Evolutionary conservation across 1,139 yeast species (phyloP).

Genomic region (Hansenula lynferdii): DNA sequence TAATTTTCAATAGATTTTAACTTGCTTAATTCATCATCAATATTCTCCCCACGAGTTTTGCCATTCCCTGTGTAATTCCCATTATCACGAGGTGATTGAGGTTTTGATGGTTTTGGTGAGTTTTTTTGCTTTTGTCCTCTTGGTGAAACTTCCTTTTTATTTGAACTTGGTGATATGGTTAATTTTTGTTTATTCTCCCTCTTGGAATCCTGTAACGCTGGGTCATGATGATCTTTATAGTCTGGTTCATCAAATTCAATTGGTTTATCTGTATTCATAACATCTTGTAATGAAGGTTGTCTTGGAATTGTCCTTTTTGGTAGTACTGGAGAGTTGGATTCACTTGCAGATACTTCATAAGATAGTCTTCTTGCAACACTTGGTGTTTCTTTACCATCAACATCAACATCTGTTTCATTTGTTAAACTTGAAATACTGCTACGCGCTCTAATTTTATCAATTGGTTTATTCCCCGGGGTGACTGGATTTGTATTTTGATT

Average conservation of each 20-base stretch:
- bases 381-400: constrained; percentile 34
- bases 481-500: not conserved
- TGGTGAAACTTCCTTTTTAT: too few species aligned
- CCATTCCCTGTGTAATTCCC: too few species aligned
- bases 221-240: constrained; percentile 1
- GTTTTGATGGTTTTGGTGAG: too few species aligned
- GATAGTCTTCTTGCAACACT: constrained; percentile 26
- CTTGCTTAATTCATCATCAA: constrained; percentile 23
- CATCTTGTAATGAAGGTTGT: constrained; percentile 12
- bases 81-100: too few species aligned
- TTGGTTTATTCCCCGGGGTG: constrained; percentile 3
- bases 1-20: constrained; percentile 16
- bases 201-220: not conserved
- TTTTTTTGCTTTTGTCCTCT: too few species aligned
- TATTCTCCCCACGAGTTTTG: not conserved
- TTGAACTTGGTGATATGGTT: too few species aligned
- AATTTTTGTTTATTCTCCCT: not conserved
- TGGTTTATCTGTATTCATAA: constrained; percentile 10
- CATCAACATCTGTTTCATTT: constrained; percentile 41
- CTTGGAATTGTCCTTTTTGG: constrained; percentile 16
- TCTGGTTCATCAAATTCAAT: constrained; percentile 10
- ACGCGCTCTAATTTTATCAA: constrained; percentile 23
- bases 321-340: constrained; percentile 22
- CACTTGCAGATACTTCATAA: constrained; percentile 20
- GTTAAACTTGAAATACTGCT: constrained; percentile 44